Base-by-base conservation (phyloP, 2,329 filamentous ascomycete species). In the Claviceps pazoutovae region DNA sequence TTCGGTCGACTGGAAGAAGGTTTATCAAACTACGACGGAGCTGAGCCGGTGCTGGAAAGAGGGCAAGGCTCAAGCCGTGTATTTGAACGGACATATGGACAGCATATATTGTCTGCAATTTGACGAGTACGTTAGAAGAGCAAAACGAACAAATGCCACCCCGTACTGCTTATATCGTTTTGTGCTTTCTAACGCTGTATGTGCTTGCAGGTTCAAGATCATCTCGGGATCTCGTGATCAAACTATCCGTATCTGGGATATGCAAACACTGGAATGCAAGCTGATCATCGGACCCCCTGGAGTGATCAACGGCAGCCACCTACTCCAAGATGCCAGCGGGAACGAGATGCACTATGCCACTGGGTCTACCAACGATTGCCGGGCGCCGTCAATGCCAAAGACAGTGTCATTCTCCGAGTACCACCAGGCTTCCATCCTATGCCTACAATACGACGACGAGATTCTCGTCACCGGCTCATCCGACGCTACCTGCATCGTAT, bases 41-140 rank as follows among this genome's bases (percentile, higher is more conserved):
- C 76, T 98, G 55, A 84, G 88, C 59, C 73, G 75, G 57, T 81
- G 86, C 56, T 98, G 93, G 93, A 83, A 80, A 60, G 73, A 82
- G 49, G 85, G 86, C 52, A 82, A 83, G 57, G 87, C 89, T 8
- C 83, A 81, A 46, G 84, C 88, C 0, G 82, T 95, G 52, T 97
- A 96, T 66, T 76, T 98, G 21, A 88, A 93, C 60, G 93, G 93
- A 2, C 93, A 98, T 65, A 83, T 83, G 26, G 93, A 98, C 66
- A 96, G 89, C 58, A 94, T 98, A 53, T 98, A 98, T 70, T 98
- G 93, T 67, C 80, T 95, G 52, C 93, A 98, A 64, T 98, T 97
- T 65, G 93, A 98, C 66, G 91, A 97, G 84, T 89, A 77, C 60
- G 83, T 73, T 36, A 4, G 30, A 34, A 34, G 30, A 34, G 30